Percentiles rank a stretch among this genome's conserved stretches.
These are phyloP conservation scores for Suhomyces vadensis DNA, from an alignment of 805 yeast species.

Conservation along the genomic window DNA sequence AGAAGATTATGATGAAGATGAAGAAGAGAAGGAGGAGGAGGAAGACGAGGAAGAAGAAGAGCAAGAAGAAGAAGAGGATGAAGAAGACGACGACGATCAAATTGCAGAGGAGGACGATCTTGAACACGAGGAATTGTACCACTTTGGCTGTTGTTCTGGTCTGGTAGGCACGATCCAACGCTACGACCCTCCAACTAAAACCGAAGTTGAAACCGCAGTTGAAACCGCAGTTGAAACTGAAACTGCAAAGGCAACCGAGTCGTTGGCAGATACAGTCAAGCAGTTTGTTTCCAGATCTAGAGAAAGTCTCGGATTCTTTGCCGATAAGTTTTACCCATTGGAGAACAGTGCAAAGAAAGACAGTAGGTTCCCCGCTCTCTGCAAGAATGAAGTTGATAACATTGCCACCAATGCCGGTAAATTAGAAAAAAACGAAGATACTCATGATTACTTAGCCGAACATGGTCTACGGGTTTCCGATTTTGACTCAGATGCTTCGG, in stretches of 20 bases:
- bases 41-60: background rate
- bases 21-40: background rate
- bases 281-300: conserved; percentile 6
- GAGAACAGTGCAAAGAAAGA: background rate
- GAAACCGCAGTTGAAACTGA: background rate
- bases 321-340: conserved; percentile 8
- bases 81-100: conserved; percentile 1
- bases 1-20: conserved; percentile 9
- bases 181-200: conserved; percentile 7
- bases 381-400: background rate
- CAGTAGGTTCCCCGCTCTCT: too few relatives aligned
- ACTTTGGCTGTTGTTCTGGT: conserved; percentile 7
- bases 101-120: conserved; percentile 5
- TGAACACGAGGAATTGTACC: conserved; percentile 6
- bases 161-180: conserved; percentile 7
- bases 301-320: conserved; percentile 11
- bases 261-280: background rate
- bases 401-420: conserved; percentile 2
- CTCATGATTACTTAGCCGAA: background rate
- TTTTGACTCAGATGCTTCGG: conserved; percentile 1
- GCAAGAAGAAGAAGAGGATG: background rate
- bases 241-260: background rate
- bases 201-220: background rate
- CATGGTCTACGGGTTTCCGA: conserved; percentile 10
- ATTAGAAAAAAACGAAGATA: background rate